Evolutionary conservation across 2,329 filamentous ascomycete genomes (phyloP), one percentile per base, ranked within the genome.

Genomic region (Ophiosphaerella korrae): DNA sequence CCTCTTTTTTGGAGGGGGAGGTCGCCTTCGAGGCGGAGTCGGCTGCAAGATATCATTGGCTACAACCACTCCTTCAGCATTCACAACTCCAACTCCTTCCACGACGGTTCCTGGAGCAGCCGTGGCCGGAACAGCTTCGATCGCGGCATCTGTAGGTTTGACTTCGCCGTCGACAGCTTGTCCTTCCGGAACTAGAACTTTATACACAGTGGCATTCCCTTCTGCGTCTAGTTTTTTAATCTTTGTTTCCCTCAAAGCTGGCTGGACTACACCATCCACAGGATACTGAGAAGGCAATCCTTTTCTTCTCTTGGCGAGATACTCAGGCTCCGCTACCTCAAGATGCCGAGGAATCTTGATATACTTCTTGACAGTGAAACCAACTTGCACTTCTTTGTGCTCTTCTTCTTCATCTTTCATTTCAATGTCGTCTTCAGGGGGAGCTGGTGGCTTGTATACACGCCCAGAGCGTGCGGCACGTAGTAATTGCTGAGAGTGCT

Each of bases 101-200:
- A 86, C 80, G 6, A 82, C 74, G n/a, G 80, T 84, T 21, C 82
- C 80, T 1, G 82, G 82, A 34, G 84, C 83, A 2, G 81, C 80
- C 24, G 74, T 70, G 7, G 75, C 73, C 6, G 72, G 69, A 23
- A 62, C 74, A 37, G 80, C 78, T 37, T 77, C 74, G 41, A 78
- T 72, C 24, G 76, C 70, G 48, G 78, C 78, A 45, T 80, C 77
- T 40, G 80, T 78, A 33, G 81, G 78, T 51, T 90, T 84, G 43
- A 96, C 87, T 68, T 96, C 92, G 49, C 91, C 91, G 57, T 93
- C 89, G 0, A 96, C 82, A 5, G 80, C 78, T 68, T 94, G 89
- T 0, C 91, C 92, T 50, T 93, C 89, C 5, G 86, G 84, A 3
- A 96, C 82, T 16, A 90, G 88, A 7, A 94, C 86, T 64, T 95